Conservation (phyloP, 306 rosid genomes). For the Herpetospermum pedunculosum region DNA sequence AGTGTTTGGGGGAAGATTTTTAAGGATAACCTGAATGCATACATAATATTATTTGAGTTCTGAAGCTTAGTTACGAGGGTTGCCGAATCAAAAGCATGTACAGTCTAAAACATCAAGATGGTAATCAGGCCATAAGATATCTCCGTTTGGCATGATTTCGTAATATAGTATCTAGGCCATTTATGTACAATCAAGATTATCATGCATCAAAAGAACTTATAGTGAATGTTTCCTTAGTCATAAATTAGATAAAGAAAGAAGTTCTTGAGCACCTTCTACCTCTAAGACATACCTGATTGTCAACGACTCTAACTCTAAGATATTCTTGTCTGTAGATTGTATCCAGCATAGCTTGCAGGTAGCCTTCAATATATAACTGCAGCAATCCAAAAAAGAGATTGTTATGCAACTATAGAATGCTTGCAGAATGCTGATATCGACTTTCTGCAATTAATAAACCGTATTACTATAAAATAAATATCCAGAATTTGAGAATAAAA, state of each 20-base stretch:
- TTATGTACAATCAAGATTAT: neutral
- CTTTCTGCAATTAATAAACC: neutral
- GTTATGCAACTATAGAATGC: neutral
- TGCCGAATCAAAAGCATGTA: neutral
- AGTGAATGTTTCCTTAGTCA: neutral
- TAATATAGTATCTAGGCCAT: neutral
- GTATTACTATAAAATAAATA: neutral
- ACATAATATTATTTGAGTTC: conserved; percentile 17
- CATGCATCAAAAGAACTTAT: neutral
- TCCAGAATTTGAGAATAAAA: neutral
- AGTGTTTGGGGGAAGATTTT: conserved; percentile 84
- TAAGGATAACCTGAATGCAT: conserved; percentile 57
- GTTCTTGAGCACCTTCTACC: conserved; percentile 8
- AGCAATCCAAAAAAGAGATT: conserved; percentile 18
- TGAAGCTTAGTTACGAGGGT: neutral
- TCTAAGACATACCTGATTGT: conserved; percentile 51
- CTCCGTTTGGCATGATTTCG: neutral
- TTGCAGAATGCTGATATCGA: neutral
- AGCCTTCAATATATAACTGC: conserved; percentile 96
- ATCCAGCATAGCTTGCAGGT: conserved; percentile 97
- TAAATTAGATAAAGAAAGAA: neutral
- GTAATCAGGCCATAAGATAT: neutral
- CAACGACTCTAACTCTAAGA: conserved; percentile 78
- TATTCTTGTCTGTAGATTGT: conserved; percentile 79
- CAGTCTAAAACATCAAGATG: neutral